Conservation (phyloP, 1,139 yeast species). For the Sugiyamaella grinbergsii region DNA sequence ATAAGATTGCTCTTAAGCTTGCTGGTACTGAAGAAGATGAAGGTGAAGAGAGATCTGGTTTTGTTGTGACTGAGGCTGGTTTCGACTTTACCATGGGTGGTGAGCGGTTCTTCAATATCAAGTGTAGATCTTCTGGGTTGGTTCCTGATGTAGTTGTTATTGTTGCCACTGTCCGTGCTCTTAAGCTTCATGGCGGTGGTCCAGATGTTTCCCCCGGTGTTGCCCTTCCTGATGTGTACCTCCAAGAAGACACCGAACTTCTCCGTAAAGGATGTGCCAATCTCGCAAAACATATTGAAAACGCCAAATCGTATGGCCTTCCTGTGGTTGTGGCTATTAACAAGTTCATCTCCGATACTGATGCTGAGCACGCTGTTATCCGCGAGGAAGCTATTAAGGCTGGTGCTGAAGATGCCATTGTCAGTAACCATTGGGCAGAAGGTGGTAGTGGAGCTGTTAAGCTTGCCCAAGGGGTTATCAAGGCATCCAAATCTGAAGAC, state of each 20-base stretch:
- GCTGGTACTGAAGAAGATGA: constrained; percentile 68
- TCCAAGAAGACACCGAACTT: constrained; percentile 81
- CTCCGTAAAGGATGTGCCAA: constrained; percentile 84
- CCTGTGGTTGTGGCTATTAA: constrained; percentile 97
- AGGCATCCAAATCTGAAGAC: constrained; percentile 57
- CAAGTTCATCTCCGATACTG: constrained; percentile 85
- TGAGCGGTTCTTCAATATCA: constrained; percentile 94
- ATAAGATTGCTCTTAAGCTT: constrained; percentile 89
- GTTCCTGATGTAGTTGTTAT: constrained; percentile 90
- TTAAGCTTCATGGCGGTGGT: constrained; percentile 97
- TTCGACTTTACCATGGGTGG: constrained; percentile 99
- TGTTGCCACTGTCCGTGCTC: constrained; percentile 96
- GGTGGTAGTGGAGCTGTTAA: constrained; percentile 95
- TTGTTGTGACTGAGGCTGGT: constrained; percentile 96
- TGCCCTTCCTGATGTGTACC: constrained; percentile 82
- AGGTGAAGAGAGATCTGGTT: constrained; percentile 70
- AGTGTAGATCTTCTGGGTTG: constrained; percentile 90
- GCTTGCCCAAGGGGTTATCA: constrained; percentile 81
- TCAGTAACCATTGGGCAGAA: constrained; percentile 96
- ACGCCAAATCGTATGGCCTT: constrained; percentile 82
- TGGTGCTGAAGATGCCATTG: constrained; percentile 92
- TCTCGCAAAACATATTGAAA: constrained; percentile 86
- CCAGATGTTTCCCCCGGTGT: constrained; percentile 97
- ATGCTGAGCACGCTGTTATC: constrained; percentile 79
- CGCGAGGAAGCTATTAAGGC: constrained; percentile 83